These are phyloP conservation scores for Chaetoceros muelleri DNA, from an alignment of 108 stramenopile species.

Conservation along the genomic window DNA sequence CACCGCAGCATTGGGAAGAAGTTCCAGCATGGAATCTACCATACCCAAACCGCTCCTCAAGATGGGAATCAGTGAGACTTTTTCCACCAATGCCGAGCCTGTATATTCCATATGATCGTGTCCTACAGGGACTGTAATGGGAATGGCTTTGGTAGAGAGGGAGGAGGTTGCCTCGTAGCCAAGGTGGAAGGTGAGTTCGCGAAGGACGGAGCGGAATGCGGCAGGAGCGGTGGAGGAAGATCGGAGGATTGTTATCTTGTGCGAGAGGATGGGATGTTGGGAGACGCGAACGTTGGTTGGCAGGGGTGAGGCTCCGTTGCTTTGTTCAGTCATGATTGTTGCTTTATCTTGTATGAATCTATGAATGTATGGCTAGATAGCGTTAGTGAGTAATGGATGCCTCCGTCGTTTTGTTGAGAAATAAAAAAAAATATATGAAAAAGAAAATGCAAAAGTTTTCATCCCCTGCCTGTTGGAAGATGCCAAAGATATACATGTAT, in stretches of 20 bases:
- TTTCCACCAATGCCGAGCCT: slow-evolving; percentile 47
- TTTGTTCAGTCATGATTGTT: not conserved
- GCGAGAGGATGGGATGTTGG: slow-evolving; percentile 57
- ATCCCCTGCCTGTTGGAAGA: too few species aligned
- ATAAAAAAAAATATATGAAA: too few species aligned
- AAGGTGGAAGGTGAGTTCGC: slow-evolving; percentile 93
- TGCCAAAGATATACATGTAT: too few species aligned
- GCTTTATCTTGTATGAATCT: not conserved
- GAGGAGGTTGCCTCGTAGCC: slow-evolving; percentile 91
- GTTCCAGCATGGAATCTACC: slow-evolving; percentile 91
- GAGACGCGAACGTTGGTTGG: slow-evolving; percentile 45
- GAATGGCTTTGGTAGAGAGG: slow-evolving; percentile 51
- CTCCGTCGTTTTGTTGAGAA: too few species aligned
- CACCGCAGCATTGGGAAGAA: slow-evolving; percentile 85
- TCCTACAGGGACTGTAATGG: slow-evolving; percentile 51
- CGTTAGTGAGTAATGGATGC: too few species aligned
- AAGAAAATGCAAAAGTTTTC: too few species aligned
- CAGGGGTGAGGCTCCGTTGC: not conserved
- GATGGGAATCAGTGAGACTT: slow-evolving; percentile 87
- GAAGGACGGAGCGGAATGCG: slow-evolving; percentile 79
- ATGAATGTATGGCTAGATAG: not conserved
- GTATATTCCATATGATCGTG: slow-evolving; percentile 37
- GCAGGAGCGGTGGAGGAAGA: slow-evolving; percentile 56
- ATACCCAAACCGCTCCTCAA: slow-evolving; percentile 91
- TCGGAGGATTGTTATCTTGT: slow-evolving; percentile 73